Evolutionary conservation across 148 eudicot species (phyloP), one percentile per base, ranked within the genome.

Genomic region (Mesembryanthemum crystallinum): DNA sequence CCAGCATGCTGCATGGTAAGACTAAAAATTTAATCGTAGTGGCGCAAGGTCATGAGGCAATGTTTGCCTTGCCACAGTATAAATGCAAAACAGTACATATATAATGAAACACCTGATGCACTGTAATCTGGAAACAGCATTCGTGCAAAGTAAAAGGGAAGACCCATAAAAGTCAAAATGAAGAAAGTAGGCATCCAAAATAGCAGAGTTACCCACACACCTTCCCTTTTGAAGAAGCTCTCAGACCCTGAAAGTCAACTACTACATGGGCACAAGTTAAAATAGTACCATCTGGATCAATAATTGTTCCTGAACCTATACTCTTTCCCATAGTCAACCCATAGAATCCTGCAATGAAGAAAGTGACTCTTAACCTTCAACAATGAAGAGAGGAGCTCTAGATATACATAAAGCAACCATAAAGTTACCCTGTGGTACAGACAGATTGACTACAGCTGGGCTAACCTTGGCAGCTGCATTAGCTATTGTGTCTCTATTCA

Each of bases 381-480:
- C 23, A 23, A 29, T 13, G 67, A 49, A 43, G 43, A 65, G 39
- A 59, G 35, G 37, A 69, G 59, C 69, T n/a, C 71, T 37, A 25
- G 66, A 52, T 47, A 67, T 1, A 32, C 35, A 73, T 65, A 45
- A 49, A 77, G 68, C 59, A 62, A 71, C 45, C 28, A 33, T 63
- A 39, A 25, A 43, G 42, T 76, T 85, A 89, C 98, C 89, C 78
- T 84, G 82, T 15, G 91, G 92, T 60, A 90, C 97, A 42, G 96
- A 89, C 65, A 94, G 71, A 82, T 92, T 92, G 75, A 94, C 97
- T 43, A 94, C 96, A 79, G 98, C 93, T 68, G 97, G 92, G 78
- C 96, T 88, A 82, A 92, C 90, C 83, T 76, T 87, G 73, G 98
- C 93, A 83, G 97, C 93, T 35, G 98, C 98, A 82, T 93, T 85